Percentiles rank a stretch among this genome's conserved stretches.
Evolutionary conservation across 805 yeast genomes (phyloP).

Genomic region (Kluyveromyces siamensis): DNA sequence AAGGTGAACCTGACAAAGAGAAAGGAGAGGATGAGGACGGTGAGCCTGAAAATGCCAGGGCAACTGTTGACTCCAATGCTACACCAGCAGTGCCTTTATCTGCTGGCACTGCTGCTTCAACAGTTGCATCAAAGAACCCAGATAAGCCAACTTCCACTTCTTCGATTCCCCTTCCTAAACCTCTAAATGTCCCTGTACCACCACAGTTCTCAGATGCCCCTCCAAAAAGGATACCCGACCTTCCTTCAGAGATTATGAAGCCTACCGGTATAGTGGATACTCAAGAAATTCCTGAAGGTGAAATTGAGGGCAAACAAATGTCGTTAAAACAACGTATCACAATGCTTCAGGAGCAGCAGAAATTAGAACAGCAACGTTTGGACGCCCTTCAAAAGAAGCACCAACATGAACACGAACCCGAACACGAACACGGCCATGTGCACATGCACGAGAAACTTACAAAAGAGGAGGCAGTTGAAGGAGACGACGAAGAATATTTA

Average conservation of each 20-base stretch:
- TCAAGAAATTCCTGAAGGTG: not conserved
- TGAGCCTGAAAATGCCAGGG: not conserved
- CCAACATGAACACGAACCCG: slow-evolving; percentile 42
- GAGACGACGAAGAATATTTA: not conserved
- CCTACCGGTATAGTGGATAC: not conserved
- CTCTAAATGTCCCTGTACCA: not conserved
- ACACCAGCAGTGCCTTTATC: not conserved
- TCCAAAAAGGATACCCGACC: not conserved
- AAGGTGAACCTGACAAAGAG: not conserved
- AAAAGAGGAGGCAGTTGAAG: not conserved
- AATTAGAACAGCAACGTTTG: slow-evolving; percentile 68
- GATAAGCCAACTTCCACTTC: not conserved
- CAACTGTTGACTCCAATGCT: not conserved
- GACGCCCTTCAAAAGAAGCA: slow-evolving; percentile 47
- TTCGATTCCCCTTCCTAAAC: slow-evolving; percentile 3
- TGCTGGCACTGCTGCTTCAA: not conserved
- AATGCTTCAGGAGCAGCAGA: slow-evolving; percentile 69
- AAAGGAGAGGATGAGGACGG: not conserved
- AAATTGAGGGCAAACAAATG: slow-evolving; percentile 29
- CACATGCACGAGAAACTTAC: not conserved
- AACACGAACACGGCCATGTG: not conserved
- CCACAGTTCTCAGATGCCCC: not conserved
- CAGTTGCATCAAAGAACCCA: not conserved
- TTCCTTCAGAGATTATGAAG: not conserved
- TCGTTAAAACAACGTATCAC: slow-evolving; percentile 84